Evolutionary conservation across 495 filamentous ascomycete species (phyloP).

Genomic region (Penicillium soppii): DNA sequence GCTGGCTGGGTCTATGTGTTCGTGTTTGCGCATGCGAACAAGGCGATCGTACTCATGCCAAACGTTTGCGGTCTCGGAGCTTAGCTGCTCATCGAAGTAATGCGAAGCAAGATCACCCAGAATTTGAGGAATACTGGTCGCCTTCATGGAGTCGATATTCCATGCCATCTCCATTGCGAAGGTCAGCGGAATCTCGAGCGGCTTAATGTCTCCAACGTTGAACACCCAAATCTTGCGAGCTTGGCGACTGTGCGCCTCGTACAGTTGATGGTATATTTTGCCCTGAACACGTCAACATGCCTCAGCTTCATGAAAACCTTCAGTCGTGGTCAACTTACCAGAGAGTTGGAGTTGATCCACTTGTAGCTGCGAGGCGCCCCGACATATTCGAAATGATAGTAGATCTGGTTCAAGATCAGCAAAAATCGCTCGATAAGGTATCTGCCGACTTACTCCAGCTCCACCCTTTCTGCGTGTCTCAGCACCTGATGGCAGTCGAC

Average conservation of each 20-base stretch:
- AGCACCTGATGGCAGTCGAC: conserved; percentile 59
- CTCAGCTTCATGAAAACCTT: not conserved
- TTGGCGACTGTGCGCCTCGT: conserved; percentile 53
- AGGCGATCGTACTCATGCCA: conserved; percentile 63
- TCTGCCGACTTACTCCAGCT: conserved; percentile 47
- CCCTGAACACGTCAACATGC: conserved; percentile 2
- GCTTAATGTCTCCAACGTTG: conserved; percentile 67
- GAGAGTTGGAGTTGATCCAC: conserved; percentile 30
- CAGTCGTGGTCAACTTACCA: conserved; percentile 8
- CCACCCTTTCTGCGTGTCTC: conserved; percentile 62
- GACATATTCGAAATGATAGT: conserved; percentile 71
- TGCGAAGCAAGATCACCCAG: conserved; percentile 55
- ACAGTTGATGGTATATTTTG: conserved; percentile 28
- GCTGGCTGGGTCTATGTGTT: conserved; percentile 60
- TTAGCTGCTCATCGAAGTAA: conserved; percentile 55
- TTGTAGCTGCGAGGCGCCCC: conserved; percentile 29
- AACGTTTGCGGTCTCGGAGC: conserved; percentile 51
- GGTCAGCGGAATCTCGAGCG: conserved; percentile 15
- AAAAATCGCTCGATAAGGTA: not conserved
- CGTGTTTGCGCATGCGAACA: conserved; percentile 64
- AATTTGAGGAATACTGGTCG: conserved; percentile 55
- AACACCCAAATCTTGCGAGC: conserved; percentile 73
- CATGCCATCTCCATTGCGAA: conserved; percentile 23
- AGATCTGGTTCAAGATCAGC: conserved; percentile 32
- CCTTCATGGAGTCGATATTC: conserved; percentile 13